phyloP scores from a whole-genome alignment of 495 filamentous ascomycete species.

The Penicillium chermesinum region DNA sequence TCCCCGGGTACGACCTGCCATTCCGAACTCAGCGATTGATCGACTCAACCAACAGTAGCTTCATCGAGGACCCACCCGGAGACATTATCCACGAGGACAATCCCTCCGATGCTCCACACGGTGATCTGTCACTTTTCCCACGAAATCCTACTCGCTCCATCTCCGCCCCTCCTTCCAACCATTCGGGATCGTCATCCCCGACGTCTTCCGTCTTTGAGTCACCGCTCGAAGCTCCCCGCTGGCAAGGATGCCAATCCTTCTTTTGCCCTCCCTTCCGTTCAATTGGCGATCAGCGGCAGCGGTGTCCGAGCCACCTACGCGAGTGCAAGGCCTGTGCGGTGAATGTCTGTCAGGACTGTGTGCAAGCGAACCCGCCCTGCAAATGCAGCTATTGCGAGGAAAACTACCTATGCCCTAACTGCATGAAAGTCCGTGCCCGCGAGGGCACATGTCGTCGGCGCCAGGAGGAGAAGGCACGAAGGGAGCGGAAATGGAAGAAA shows the following conservation, averaged over 20 bases:
- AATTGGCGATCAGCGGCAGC: slow-evolving; percentile 46
- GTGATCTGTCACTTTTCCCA: slow-evolving; percentile 12
- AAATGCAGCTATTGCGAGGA: slow-evolving; percentile 50
- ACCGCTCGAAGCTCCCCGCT: slow-evolving; percentile 33
- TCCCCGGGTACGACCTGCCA: slow-evolving; percentile 24
- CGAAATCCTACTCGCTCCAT: slow-evolving; percentile 24
- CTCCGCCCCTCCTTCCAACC: slow-evolving; percentile 38
- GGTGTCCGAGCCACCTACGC: slow-evolving; percentile 44
- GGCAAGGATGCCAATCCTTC: slow-evolving; percentile 56
- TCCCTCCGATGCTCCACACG: slow-evolving; percentile 13
- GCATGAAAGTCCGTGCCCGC: slow-evolving; percentile 38
- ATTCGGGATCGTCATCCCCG: slow-evolving; percentile 37
- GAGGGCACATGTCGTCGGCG: slow-evolving; percentile 40
- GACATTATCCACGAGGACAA: slow-evolving; percentile 23
- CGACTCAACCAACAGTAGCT: slow-evolving; percentile 39
- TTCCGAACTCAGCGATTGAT: slow-evolving; percentile 28
- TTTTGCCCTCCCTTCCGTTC: slow-evolving; percentile 50
- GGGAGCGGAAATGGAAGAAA: slow-evolving; percentile 42
- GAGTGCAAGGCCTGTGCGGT: slow-evolving; percentile 53
- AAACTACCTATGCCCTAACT: slow-evolving; percentile 52
- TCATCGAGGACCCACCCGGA: slow-evolving; percentile 33
- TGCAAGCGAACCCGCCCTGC: slow-evolving; percentile 42
- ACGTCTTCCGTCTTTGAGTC: slow-evolving; percentile 39
- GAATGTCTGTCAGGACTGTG: slow-evolving; percentile 53
- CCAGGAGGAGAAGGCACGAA: slow-evolving; percentile 38